phyloP scores from a whole-genome alignment of 139 green algal genomes.

The Chlamydomonas schloesseri region DNA sequence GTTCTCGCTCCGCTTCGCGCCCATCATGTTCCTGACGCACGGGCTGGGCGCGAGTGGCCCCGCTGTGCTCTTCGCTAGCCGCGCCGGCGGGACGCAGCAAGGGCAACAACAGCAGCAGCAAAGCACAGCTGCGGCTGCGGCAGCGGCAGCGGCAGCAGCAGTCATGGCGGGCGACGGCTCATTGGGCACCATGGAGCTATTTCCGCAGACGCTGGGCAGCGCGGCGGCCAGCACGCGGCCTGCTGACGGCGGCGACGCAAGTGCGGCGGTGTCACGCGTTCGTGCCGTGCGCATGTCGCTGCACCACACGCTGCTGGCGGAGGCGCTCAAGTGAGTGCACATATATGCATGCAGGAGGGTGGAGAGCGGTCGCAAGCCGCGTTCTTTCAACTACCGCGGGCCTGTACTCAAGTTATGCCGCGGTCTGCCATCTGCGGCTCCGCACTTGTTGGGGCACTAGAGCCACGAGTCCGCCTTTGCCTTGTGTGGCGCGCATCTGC shows the following conservation, averaged over 20 bases:
- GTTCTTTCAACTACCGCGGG: too few relatives aligned
- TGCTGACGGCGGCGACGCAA: not conserved
- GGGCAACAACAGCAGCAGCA: too few relatives aligned
- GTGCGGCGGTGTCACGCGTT: not conserved
- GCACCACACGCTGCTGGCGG: conserved; percentile 24
- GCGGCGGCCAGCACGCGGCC: not conserved
- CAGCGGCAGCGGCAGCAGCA: not conserved
- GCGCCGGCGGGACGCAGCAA: not conserved
- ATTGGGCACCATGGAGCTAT: too few relatives aligned
- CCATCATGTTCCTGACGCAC: conserved; percentile 21
- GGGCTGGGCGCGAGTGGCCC: not conserved
- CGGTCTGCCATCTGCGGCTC: too few relatives aligned
- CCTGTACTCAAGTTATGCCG: too few relatives aligned
- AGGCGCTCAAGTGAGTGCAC: conserved; percentile 26
- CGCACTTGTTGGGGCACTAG: too few relatives aligned
- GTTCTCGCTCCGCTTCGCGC: conserved; percentile 1
- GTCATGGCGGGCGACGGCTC: not conserved
- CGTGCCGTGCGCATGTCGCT: conserved; percentile 8
- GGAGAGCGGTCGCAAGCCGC: too few relatives aligned
- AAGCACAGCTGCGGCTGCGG: not conserved
- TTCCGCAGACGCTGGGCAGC: not conserved
- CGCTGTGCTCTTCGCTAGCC: conserved; percentile 19
- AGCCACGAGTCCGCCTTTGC: too few relatives aligned
- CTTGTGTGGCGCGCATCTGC: too few relatives aligned
- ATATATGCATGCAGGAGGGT: too few relatives aligned